Conservation (phyloP, 176 grass and related monocot genomes). For the bread wheat (Triticum aestivum) region DNA sequence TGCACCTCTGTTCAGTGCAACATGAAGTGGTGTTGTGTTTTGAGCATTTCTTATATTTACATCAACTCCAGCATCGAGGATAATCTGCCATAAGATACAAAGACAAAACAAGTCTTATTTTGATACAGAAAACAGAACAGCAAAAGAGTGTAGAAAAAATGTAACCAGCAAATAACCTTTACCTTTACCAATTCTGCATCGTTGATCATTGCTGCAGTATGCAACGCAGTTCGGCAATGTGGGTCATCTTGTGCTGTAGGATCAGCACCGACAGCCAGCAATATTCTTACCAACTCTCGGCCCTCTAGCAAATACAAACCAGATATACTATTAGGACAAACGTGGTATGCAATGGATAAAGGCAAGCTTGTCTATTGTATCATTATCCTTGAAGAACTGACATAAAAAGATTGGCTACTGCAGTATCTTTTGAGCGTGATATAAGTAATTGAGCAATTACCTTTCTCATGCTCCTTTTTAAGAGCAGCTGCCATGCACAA, state of each 20-base stretch:
- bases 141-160: constrained; percentile 9
- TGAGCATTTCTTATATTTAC: constrained; percentile 97
- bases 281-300: constrained; percentile 83
- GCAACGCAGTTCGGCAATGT: constrained; percentile 84
- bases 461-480: constrained; percentile 96
- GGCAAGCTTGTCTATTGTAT: not conserved
- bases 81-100: constrained; percentile 63
- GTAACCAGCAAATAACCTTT: constrained; percentile 16
- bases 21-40: constrained; percentile 94
- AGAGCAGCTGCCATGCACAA: constrained; percentile 97
- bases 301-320: constrained; percentile 67
- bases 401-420: not conserved
- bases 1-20: constrained; percentile 94
- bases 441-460: constrained; percentile 48
- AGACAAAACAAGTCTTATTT: constrained; percentile 13
- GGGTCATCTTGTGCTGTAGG: constrained; percentile 81
- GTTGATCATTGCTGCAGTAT: constrained; percentile 99
- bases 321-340: constrained; percentile 35
- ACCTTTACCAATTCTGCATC: constrained; percentile 96
- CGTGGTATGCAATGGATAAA: constrained; percentile 10
- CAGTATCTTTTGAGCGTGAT: not conserved
- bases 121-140: constrained; percentile 9
- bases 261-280: constrained; percentile 95
- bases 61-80: constrained; percentile 91
- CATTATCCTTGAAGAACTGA: constrained; percentile 20